Evolutionary conservation across 352 stramenopile genomes (phyloP), one percentile per base, ranked within the genome.

Genomic region (Elongisporangium anandrum): DNA sequence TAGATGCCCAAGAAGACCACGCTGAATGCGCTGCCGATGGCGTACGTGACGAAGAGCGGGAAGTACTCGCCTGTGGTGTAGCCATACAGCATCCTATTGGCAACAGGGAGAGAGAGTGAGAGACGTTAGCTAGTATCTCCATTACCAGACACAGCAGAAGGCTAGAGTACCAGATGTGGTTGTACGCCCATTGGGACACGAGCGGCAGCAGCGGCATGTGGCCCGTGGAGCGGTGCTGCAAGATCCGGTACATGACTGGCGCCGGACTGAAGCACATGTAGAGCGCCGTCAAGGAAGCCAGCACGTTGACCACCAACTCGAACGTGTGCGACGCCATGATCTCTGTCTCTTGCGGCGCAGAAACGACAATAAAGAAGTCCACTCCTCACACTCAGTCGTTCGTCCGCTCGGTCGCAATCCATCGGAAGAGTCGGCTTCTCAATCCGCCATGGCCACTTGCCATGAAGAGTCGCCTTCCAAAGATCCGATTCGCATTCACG

Each of bases 181-280:
- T 77, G 62, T 79, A 79, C 8, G 57, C 51, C 74, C 71, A 81
- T 23, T 77, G 69, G 4, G 65, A 59, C 2, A 77, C 66, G n/a
- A 84, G 75, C 1, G 74, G 72, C 3, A 79, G 54, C 13, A 61
- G 47, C 0, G 70, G 67, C 64, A 71, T 75, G 39, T 66, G 59
- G 3, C 69, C 72, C 10, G 66, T 70, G 5, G 24, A 49, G 41
- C 60, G 64, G 16, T 58, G 48, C 29, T 62, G 62, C 50, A 72
- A 54, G 57, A 81, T 81, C 17, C 60, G 61, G 24, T 60, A 17
- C 52, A 81, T 73, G n/a, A 54, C 59, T 9, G 69, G 61, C 23
- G 57, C 48, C 4, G 72, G 74, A 39, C 69, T 81, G 39, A 81
- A 65, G 54, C 71, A 77, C 74, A 84, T 84, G 53, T 76, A 73